Percentiles rank a stretch among this genome's conserved stretches.
These are phyloP conservation scores for Colletotrichum kahawae DNA, from an alignment of 2,329 filamentous ascomycete genomes.

Conservation along the genomic window DNA sequence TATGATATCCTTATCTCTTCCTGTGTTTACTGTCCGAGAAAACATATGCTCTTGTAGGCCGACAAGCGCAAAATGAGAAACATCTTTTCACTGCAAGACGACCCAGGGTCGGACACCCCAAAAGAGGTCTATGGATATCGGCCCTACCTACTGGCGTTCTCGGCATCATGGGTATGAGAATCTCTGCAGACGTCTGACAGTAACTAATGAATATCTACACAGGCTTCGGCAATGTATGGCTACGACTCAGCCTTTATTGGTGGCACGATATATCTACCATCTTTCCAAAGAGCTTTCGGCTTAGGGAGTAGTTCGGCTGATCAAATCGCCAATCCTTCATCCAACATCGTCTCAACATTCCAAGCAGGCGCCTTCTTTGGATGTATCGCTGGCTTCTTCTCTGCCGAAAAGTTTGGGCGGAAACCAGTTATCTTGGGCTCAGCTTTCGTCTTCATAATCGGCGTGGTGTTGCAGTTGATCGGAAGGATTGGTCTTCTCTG, in stretches of 20 bases:
- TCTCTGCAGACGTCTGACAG: neutral
- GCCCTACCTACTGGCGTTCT: neutral
- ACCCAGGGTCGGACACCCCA: neutral
- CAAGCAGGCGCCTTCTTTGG: neutral
- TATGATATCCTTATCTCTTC: rapidly evolving
- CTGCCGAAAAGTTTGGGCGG: neutral
- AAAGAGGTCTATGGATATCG: neutral
- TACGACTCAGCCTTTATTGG: neutral
- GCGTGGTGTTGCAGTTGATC: neutral
- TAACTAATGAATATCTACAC: neutral
- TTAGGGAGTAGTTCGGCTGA: neutral
- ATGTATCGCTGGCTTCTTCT: neutral
- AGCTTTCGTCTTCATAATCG: neutral
- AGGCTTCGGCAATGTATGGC: neutral
- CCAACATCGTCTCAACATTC: neutral
- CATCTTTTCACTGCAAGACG: neutral
- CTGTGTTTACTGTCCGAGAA: neutral
- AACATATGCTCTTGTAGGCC: neutral
- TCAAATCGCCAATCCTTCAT: neutral
- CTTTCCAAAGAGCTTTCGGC: neutral
- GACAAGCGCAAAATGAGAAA: neutral
- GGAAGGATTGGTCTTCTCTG: neutral
- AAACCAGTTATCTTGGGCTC: neutral
- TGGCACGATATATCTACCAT: neutral
- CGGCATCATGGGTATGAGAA: neutral